Evolutionary conservation across 305 asterid genomes (phyloP).

Genomic region (Fraxinus sp.): DNA sequence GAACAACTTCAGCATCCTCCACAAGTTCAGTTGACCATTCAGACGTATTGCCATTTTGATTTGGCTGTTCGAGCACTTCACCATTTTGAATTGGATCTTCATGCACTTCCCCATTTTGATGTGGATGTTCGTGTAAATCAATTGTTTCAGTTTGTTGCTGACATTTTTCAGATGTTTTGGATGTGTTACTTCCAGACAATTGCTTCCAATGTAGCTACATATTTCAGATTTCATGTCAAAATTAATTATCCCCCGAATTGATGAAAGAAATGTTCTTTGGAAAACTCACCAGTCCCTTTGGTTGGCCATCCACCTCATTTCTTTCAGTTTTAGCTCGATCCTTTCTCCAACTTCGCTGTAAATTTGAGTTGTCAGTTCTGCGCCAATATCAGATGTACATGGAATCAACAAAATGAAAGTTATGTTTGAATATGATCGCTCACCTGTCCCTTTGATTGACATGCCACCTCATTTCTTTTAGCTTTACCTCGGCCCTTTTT

Average conservation of each 20-base stretch:
- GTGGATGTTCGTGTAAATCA: neutral
- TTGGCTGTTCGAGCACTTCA: neutral
- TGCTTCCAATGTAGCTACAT: conserved; percentile 74
- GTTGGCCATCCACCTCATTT: conserved; percentile 50
- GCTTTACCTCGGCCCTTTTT: conserved; percentile 55
- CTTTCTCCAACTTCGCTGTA: conserved; percentile 56
- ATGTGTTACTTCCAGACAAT: conserved; percentile 40
- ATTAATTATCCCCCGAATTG: conserved; percentile 6
- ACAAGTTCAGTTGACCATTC: conserved; percentile 13
- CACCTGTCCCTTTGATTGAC: conserved; percentile 41
- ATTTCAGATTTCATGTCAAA: conserved; percentile 26
- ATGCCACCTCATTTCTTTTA: conserved; percentile 37
- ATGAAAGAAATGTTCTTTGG: neutral
- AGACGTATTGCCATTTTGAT: neutral
- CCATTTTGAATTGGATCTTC: neutral
- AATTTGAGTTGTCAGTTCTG: conserved; percentile 22
- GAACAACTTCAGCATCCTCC: conserved; percentile 67
- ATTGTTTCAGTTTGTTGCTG: conserved; percentile 38
- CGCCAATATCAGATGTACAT: neutral
- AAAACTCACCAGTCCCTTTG: conserved; percentile 83
- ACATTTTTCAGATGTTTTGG: conserved; percentile 37
- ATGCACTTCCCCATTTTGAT: neutral
- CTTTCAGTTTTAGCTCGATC: conserved; percentile 38
- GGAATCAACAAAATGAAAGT: neutral
- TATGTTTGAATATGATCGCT: conserved; percentile 21